Base-by-base conservation (phyloP, 179 eudicot genomes). In the Spinacia oleracea region DNA sequence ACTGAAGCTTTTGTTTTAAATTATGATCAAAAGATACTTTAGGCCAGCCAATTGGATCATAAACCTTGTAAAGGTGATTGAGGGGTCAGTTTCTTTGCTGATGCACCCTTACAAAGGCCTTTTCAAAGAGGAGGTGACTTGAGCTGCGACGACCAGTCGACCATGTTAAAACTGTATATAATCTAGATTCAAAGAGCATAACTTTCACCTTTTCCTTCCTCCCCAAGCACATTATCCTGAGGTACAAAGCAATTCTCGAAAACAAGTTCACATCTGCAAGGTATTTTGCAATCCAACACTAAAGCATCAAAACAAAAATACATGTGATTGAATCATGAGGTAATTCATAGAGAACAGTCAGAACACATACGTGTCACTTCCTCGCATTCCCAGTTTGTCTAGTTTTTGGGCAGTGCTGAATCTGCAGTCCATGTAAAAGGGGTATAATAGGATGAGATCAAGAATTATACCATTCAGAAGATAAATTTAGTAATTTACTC, bases 351-450 rank as follows among this genome's bases (percentile, higher is more conserved):
- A 81, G 81, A 53, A 48, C 66, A 45, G n/a, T n/a, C 48, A 66
- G 77, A 70, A 43, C 40, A 80, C 98, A 85, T 92, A 96, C 99
- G 98, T 96, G 82, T 96, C 99, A 85, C 99, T 96, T 86, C 99
- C 99, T 84, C 99, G 90, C 99, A 96, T 96, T 72, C 99, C 98
- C 77, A 96, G 86, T 88, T 96, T 96, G 93, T 96, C 99, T 78
- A 96, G 84, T 82, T 96, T 96, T 84, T 96, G 99, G 72, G 99
- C 99, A 53, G 97, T 96, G 80, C 96, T 92, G 82, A 92, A 96
- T 83, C 98, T 96, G 98, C 88, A 74, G 60, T 82, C 74, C 14
- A 72, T 40, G 78, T 60, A 72, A 80, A 34, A 21, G 56, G 65
- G 43, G 38, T 29, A 23, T 9, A 23, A 27, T n/a, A 46, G 42